Percentiles rank a stretch among this genome's conserved stretches.
phyloP scores from a whole-genome alignment of 345 rosid genomes.

The Limnanthes douglasii region DNA sequence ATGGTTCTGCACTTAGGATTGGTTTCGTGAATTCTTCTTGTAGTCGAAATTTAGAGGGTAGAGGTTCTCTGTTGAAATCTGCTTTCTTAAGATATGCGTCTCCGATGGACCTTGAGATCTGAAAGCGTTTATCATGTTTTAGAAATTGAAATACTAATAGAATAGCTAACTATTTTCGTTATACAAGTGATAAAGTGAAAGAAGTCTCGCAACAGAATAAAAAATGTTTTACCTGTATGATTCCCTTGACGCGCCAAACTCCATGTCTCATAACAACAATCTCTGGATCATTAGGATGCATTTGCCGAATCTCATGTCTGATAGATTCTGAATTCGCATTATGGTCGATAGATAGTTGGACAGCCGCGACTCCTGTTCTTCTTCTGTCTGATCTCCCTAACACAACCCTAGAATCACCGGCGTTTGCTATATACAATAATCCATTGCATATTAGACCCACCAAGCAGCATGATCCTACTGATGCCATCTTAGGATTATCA shows the following conservation, averaged over 20 bases:
- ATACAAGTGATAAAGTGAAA: no score
- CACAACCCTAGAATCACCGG: conserved; percentile 67
- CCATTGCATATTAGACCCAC: conserved; percentile 59
- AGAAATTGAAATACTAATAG: no score
- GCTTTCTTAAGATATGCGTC: conserved; percentile 68
- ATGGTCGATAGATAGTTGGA: conserved; percentile 64
- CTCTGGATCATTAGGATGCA: conserved; percentile 55
- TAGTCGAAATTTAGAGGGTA: conserved; percentile 36
- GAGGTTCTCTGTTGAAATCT: conserved; percentile 76
- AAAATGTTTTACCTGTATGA: conserved; percentile 66
- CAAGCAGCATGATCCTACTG: conserved; percentile 74
- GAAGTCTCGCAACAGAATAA: neutral
- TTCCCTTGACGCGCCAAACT: conserved; percentile 77
- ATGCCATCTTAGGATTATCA: conserved; percentile 47
- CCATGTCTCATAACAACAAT: conserved; percentile 49
- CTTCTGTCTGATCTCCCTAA: conserved; percentile 41
- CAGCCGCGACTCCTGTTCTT: conserved; percentile 21
- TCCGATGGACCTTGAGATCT: conserved; percentile 79
- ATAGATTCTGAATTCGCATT: conserved; percentile 48
- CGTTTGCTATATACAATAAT: conserved; percentile 44
- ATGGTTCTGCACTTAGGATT: conserved; percentile 57
- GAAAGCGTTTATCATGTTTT: no score
- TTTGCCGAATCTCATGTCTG: conserved; percentile 45
- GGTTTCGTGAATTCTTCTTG: conserved; percentile 44
- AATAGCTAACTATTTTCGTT: no score